Conservation (phyloP, 2,329 filamentous ascomycete genomes). For the Fusarium musae region DNA sequence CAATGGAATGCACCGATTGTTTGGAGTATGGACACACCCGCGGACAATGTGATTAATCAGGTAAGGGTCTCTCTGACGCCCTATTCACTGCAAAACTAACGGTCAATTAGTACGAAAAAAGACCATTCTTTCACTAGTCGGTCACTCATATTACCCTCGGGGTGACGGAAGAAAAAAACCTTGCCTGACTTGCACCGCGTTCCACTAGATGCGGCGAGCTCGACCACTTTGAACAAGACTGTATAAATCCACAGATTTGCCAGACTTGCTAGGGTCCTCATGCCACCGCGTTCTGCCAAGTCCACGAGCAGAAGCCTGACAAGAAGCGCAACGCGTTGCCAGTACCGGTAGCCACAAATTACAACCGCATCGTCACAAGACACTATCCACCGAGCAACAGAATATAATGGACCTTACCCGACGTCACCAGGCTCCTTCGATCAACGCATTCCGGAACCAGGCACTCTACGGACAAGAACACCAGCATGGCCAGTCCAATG, state of each 20-base stretch:
- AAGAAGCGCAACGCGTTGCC: too few relatives aligned
- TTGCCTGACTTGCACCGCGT: too few relatives aligned
- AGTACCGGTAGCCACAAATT: not conserved
- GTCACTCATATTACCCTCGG: too few relatives aligned
- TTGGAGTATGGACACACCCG: not conserved
- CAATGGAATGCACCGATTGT: not conserved
- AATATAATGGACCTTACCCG: not conserved
- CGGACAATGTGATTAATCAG: not conserved
- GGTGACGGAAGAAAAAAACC: not conserved
- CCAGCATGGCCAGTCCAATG: not conserved
- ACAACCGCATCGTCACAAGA: not conserved
- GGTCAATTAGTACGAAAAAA: too few relatives aligned
- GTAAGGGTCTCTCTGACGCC: not conserved
- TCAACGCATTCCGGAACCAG: not conserved
- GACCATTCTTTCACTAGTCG: too few relatives aligned
- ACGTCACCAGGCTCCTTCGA: not conserved
- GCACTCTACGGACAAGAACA: not conserved
- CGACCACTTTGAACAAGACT: too few relatives aligned
- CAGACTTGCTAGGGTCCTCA: not conserved
- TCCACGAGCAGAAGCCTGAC: not conserved
- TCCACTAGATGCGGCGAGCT: too few relatives aligned
- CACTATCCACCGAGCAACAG: not conserved
- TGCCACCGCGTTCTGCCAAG: not conserved
- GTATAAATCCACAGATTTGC: too few relatives aligned
- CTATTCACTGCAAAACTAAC: too few relatives aligned